Conservation (phyloP, 2,329 filamentous ascomycete species). For the Sporothrix pallida region DNA sequence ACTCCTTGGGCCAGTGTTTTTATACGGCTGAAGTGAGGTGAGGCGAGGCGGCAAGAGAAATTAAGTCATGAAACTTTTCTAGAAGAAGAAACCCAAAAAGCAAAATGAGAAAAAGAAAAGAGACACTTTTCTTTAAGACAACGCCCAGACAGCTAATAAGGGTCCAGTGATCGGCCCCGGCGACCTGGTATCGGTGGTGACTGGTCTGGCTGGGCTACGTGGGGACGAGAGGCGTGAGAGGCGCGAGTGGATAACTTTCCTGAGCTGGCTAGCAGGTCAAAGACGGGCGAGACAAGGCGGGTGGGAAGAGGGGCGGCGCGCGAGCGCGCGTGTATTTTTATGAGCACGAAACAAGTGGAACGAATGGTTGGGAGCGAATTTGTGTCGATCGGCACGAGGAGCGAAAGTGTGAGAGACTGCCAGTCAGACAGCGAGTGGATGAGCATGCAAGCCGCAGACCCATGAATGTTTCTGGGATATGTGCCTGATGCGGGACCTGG, state of each 20-base stretch:
- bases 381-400: slow-evolving; percentile 22
- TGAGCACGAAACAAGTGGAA: neutral
- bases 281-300: slow-evolving; percentile 4
- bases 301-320: slow-evolving; percentile 20
- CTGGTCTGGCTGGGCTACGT: neutral
- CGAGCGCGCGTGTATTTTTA: neutral
- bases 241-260: slow-evolving; percentile 16
- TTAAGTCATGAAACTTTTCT: slow-evolving; percentile 33
- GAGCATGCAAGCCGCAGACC: slow-evolving; percentile 2
- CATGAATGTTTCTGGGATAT: neutral
- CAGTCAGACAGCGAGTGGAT: slow-evolving; percentile 5
- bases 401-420: slow-evolving; percentile 20
- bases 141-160: slow-evolving; percentile 3
- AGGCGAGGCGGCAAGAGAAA: slow-evolving; percentile 35
- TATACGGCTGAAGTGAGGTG: slow-evolving; percentile 1
- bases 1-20: neutral
- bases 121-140: slow-evolving; percentile 22
- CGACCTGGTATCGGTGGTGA: slow-evolving; percentile 22
- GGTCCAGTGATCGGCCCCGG: slow-evolving; percentile 25
- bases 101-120: slow-evolving; percentile 14
- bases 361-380: neutral
- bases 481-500: neutral
- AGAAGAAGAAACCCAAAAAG: neutral
- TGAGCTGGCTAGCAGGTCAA: neutral
- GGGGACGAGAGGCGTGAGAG: slow-evolving; percentile 21